These are phyloP conservation scores for Exidia glandulosa DNA, from an alignment of 768 basidiomycete genomes.

Conservation along the genomic window DNA sequence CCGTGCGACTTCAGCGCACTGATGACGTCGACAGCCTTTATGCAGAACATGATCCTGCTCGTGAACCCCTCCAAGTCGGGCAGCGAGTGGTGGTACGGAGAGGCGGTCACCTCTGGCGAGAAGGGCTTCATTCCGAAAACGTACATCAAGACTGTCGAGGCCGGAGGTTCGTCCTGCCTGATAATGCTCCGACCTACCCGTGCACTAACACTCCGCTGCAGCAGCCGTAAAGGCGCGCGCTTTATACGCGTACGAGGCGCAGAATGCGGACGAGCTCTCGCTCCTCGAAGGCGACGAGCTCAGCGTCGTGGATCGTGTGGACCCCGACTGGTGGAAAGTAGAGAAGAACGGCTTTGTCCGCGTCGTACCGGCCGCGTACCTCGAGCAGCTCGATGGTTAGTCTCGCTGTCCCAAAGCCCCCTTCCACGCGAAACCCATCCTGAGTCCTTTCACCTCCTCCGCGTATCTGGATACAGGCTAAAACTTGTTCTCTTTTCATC, in stretches of 20 bases:
- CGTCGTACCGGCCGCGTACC: slow-evolving; percentile 85
- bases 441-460: slow-evolving; percentile 4
- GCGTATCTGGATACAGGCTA: slow-evolving; percentile 52
- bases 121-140: slow-evolving; percentile 85
- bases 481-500: slow-evolving; percentile 50
- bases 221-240: slow-evolving; percentile 49
- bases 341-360: slow-evolving; percentile 78
- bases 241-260: slow-evolving; percentile 63
- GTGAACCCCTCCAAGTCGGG: slow-evolving; percentile 80
- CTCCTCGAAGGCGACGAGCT: slow-evolving; percentile 74
- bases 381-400: slow-evolving; percentile 88
- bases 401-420: slow-evolving; percentile 22
- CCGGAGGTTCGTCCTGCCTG: slow-evolving; percentile 38
- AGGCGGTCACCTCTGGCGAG: slow-evolving; percentile 46
- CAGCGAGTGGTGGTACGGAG: slow-evolving; percentile 93
- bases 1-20: background rate
- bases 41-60: slow-evolving; percentile 60
- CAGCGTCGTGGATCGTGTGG: slow-evolving; percentile 69
- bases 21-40: slow-evolving; percentile 45
- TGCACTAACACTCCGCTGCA: slow-evolving; percentile 2
- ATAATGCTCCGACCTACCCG: background rate
- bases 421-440: background rate
- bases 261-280: slow-evolving; percentile 70
- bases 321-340: slow-evolving; percentile 93
- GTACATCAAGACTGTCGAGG: slow-evolving; percentile 66